Conservation (phyloP, 148 eudicot genomes). For the Polygonum aviculare region DNA sequence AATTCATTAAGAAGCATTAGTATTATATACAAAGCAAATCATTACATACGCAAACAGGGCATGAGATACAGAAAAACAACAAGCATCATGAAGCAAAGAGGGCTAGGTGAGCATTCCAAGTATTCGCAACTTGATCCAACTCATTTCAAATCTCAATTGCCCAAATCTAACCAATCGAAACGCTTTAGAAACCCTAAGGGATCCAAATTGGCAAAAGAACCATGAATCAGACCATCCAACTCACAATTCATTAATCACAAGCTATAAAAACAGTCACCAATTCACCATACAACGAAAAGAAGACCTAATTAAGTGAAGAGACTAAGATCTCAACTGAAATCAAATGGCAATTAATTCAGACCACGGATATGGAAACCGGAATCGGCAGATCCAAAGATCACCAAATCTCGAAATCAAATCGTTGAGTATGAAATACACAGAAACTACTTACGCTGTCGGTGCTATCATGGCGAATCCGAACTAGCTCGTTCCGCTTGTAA, state of each 20-base stretch:
- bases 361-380: background rate
- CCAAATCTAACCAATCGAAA: background rate
- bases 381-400: background rate
- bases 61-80: background rate
- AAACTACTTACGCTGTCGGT: slow-evolving; percentile 63
- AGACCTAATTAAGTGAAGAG: background rate
- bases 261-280: background rate
- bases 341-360: background rate
- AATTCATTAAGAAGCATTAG: background rate
- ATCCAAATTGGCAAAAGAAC: too few relatives aligned
- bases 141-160: background rate
- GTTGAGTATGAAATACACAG: background rate
- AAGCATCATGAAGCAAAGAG: background rate
- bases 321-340: background rate
- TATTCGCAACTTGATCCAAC: background rate
- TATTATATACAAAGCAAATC: background rate
- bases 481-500: slow-evolving; percentile 68
- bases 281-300: background rate
- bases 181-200: too few relatives aligned
- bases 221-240: too few relatives aligned
- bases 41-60: background rate
- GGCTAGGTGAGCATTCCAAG: background rate
- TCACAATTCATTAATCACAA: too few relatives aligned
- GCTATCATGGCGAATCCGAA: slow-evolving; percentile 79
- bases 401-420: background rate